Percentiles rank a stretch among this genome's conserved stretches.
phyloP scores from a whole-genome alignment of 106 monocot genomes.

The Dendrobium catenatum region DNA sequence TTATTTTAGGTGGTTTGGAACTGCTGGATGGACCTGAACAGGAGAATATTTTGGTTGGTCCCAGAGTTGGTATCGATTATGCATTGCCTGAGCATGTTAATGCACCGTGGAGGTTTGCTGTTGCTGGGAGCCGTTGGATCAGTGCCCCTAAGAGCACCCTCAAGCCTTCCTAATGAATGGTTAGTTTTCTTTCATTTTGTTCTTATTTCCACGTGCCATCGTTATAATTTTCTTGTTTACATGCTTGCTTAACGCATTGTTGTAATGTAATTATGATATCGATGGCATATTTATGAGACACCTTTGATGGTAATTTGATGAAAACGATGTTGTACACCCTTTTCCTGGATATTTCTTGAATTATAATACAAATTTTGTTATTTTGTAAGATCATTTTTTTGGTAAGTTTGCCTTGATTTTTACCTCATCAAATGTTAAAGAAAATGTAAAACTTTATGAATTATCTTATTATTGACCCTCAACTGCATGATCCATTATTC shows the following conservation, averaged over 20 bases:
- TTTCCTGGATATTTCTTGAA: no score
- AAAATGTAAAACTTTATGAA: no score
- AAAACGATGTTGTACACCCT: background rate
- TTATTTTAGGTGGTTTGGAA: conserved; percentile 66
- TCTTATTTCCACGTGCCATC: background rate
- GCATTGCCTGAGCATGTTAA: conserved; percentile 73
- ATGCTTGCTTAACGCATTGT: background rate
- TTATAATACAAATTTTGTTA: no score
- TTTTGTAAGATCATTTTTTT: no score
- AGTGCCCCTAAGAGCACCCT: conserved; percentile 80
- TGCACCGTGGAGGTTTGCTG: conserved; percentile 84
- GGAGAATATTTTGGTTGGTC: conserved; percentile 63
- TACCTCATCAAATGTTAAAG: no score
- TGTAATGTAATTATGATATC: background rate
- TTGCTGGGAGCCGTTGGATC: conserved; percentile 76
- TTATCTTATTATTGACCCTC: no score
- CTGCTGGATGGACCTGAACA: conserved; percentile 59
- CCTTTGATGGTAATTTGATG: background rate
- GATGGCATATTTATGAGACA: background rate
- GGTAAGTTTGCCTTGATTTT: no score
- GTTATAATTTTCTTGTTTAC: background rate
- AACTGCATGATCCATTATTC: no score
- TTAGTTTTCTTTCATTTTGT: conserved; percentile 1
- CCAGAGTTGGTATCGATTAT: conserved; percentile 79
- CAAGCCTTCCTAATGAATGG: conserved; percentile 3